Percentiles rank a stretch among this genome's conserved stretches.
Conservation (phyloP, 1,284 basidiomycete species). For the Takashimella tepidaria region DNA sequence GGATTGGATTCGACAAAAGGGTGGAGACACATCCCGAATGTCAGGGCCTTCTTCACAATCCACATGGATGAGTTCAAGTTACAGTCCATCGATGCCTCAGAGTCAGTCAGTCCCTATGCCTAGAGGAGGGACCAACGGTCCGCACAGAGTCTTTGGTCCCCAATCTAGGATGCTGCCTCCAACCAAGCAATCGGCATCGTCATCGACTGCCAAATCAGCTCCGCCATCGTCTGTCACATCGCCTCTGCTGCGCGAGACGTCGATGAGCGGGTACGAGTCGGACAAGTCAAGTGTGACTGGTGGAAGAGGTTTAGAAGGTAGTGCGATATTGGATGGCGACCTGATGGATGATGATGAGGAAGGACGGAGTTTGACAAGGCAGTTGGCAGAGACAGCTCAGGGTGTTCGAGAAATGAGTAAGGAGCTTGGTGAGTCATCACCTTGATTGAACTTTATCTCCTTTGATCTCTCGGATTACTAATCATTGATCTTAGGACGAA, state of each 20-base stretch:
- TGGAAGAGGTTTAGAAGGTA: constrained; percentile 8
- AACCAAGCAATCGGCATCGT: not conserved
- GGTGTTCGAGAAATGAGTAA: constrained; percentile 98
- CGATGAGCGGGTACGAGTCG: constrained; percentile 32
- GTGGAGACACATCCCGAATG: constrained; percentile 2
- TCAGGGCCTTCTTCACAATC: not conserved
- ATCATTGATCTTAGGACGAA: constrained; percentile 60
- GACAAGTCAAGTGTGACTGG: constrained; percentile 23
- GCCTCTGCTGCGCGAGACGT: not conserved
- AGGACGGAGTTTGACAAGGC: constrained; percentile 73
- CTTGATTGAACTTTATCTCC: no score
- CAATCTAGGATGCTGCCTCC: not conserved
- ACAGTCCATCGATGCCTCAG: not conserved
- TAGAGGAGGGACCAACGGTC: not conserved
- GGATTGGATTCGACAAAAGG: constrained; percentile 37
- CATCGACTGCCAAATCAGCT: not conserved
- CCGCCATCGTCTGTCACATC: not conserved
- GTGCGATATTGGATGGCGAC: constrained; percentile 20
- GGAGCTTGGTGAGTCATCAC: constrained; percentile 70
- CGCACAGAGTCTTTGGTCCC: not conserved
- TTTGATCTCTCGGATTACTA: constrained; percentile 2
- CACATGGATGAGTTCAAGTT: not conserved
- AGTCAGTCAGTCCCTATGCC: not conserved
- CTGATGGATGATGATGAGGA: constrained; percentile 52
- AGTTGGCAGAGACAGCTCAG: constrained; percentile 93